These are phyloP conservation scores for Flueggea neowawraea DNA, from an alignment of 441 rosid genomes.

Conservation along the genomic window DNA sequence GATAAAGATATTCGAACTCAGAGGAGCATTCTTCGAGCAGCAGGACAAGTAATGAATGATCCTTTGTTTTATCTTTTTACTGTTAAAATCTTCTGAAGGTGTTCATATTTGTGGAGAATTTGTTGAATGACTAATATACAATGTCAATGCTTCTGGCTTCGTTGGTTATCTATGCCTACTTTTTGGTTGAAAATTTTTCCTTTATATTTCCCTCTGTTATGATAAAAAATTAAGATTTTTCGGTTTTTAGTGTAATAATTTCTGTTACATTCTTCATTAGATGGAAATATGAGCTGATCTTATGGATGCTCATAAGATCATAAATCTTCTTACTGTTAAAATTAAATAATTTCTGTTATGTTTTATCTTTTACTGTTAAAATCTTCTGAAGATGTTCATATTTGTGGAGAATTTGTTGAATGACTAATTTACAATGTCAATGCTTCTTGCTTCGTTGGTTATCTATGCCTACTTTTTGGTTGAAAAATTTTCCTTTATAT, in stretches of 20 bases:
- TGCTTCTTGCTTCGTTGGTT: no score
- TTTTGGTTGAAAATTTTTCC: background rate
- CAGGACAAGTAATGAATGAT: constrained; percentile 63
- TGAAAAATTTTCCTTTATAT: background rate
- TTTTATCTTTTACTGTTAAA: no score
- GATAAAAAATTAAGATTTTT: background rate
- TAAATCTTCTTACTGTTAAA: no score
- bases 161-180: background rate
- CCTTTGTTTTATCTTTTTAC: background rate
- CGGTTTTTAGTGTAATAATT: background rate
- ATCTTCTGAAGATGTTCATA: no score
- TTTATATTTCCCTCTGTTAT: background rate
- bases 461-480: background rate
- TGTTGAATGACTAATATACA: no score
- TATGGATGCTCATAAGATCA: constrained; percentile 93
- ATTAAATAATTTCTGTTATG: no score
- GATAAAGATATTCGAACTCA: constrained; percentile 75
- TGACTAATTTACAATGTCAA: no score
- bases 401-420: no score
- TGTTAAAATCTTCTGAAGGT: background rate
- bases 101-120: no score
- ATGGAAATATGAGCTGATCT: constrained; percentile 92
- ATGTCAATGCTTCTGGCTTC: no score
- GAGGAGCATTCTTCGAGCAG: constrained; percentile 75
- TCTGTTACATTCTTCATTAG: constrained; percentile 32